Percentiles rank a stretch among this genome's conserved stretches.
Conservation (phyloP, 2,329 filamentous ascomycete genomes). For the Aspergillus nomiae region DNA sequence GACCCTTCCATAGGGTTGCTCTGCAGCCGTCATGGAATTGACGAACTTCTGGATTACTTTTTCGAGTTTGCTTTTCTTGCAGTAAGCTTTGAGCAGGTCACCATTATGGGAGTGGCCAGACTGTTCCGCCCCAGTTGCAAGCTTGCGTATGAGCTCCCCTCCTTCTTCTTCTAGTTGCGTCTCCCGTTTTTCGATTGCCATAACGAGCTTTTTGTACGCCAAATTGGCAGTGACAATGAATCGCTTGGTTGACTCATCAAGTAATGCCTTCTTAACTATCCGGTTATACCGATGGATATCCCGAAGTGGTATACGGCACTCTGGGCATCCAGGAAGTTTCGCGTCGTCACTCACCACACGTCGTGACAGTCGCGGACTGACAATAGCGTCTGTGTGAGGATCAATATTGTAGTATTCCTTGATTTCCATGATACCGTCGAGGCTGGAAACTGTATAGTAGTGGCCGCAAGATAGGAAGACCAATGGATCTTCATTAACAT, state of each 20-base stretch:
- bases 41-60: not conserved
- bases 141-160: too few species aligned
- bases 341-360: not conserved
- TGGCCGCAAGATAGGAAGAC: not conserved
- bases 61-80: too few species aligned
- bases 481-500: not conserved
- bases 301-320: constrained; percentile 14
- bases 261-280: constrained; percentile 12
- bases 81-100: too few species aligned
- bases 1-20: not conserved
- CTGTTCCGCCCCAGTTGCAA: too few species aligned
- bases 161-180: not conserved
- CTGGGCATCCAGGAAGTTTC: constrained; percentile 10
- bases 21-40: not conserved
- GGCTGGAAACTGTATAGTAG: not conserved
- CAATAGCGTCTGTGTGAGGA: not conserved
- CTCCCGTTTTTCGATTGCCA: not conserved
- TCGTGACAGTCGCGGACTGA: not conserved
- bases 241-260: constrained; percentile 17
- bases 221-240: constrained; percentile 10
- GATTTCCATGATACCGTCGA: not conserved
- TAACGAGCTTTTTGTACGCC: not conserved
- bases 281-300: constrained; percentile 19
- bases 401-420: not conserved
- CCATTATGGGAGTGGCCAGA: too few species aligned